Percentiles rank a stretch among this genome's conserved stretches.
These are phyloP conservation scores for Microstroma glucosiphilum DNA, from an alignment of 1,284 basidiomycete species.

Conservation along the genomic window DNA sequence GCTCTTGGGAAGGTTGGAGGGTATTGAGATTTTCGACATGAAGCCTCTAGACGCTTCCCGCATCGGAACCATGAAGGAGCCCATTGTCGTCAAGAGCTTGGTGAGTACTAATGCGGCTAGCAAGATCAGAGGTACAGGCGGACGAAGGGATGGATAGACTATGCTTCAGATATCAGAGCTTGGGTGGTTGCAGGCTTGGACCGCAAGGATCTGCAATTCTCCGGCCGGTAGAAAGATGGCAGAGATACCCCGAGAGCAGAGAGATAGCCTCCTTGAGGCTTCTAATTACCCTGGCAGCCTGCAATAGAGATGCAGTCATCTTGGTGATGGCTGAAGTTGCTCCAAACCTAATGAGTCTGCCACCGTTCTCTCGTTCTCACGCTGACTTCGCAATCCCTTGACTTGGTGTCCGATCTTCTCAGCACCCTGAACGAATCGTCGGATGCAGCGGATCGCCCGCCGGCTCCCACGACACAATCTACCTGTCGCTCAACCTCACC, in stretches of 20 bases:
- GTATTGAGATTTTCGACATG: conserved; percentile 83
- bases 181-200: too few relatives aligned
- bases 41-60: conserved; percentile 77
- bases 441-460: conserved; percentile 49
- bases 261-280: too few relatives aligned
- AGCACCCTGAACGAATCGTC: conserved; percentile 42
- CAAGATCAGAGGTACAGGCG: too few relatives aligned
- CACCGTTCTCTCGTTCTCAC: too few relatives aligned
- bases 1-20: conserved; percentile 78
- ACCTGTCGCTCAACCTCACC: conserved; percentile 40
- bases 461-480: conserved; percentile 48
- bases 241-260: too few relatives aligned
- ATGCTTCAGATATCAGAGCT: too few relatives aligned
- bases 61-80: conserved; percentile 79
- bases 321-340: neutral
- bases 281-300: too few relatives aligned
- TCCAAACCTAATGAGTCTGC: too few relatives aligned
- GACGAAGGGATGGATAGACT: too few relatives aligned
- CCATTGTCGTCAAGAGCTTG: conserved; percentile 77
- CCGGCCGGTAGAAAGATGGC: too few relatives aligned
- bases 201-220: too few relatives aligned
- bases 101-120: conserved; percentile 57
- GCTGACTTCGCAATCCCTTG: too few relatives aligned
- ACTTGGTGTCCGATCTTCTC: neutral
- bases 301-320: neutral